phyloP scores from a whole-genome alignment of 2,329 filamentous ascomycete genomes.

The Colletotrichum sp. region DNA sequence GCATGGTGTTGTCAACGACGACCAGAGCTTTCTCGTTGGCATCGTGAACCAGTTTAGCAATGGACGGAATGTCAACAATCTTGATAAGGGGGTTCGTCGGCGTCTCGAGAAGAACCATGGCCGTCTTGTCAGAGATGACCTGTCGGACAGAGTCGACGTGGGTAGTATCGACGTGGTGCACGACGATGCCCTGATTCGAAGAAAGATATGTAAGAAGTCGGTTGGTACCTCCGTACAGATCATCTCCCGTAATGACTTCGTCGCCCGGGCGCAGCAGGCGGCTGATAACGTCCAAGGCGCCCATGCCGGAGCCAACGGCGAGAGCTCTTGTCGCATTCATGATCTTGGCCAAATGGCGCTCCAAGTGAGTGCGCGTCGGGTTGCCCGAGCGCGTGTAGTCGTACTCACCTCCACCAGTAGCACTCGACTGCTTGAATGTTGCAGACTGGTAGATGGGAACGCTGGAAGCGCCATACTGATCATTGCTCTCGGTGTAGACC shows the following conservation, averaged over 20 bases:
- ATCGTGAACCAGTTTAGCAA: conserved; percentile 78
- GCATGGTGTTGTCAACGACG: conserved; percentile 98
- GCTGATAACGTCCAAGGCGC: conserved; percentile 94
- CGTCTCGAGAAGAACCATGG: conserved; percentile 95
- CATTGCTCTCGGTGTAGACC: conserved; percentile 93
- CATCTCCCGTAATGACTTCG: conserved; percentile 96
- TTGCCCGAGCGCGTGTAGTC: conserved; percentile 99
- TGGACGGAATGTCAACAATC: conserved; percentile 87
- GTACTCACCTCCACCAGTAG: conserved; percentile 83
- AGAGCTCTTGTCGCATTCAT: conserved; percentile 94
- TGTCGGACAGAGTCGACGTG: conserved; percentile 71
- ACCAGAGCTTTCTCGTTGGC: conserved; percentile 82
- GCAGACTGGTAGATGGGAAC: conserved; percentile 98
- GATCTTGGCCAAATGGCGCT: conserved; percentile 97
- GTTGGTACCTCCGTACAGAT: conserved; percentile 95
- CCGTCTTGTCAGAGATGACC: conserved; percentile 79
- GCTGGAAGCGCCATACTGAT: conserved; percentile 96
- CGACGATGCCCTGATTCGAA: conserved; percentile 86
- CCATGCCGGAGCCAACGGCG: conserved; percentile 97
- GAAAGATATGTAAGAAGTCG: conserved; percentile 91
- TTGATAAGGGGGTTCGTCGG: conserved; percentile 99
- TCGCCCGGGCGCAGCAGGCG: conserved; percentile 89
- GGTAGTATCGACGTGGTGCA: conserved; percentile 97
- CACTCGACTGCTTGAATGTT: conserved; percentile 93
- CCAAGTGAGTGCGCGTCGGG: conserved; percentile 92